Conservation (phyloP, 2,329 filamentous ascomycete genomes). For the Ceratocystis harringtonii region DNA sequence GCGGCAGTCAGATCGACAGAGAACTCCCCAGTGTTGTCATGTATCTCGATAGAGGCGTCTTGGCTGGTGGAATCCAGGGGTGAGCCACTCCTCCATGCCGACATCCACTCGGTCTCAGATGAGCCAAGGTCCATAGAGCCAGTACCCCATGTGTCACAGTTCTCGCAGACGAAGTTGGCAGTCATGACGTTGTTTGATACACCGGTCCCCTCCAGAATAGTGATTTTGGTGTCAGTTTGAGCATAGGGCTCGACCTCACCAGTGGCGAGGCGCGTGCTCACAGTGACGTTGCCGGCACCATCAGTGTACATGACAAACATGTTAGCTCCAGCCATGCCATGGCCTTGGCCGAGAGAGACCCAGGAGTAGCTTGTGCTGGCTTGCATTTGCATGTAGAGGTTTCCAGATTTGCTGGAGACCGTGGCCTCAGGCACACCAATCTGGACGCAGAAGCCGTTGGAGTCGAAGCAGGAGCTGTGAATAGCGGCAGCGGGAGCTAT, state of each 20-base stretch:
- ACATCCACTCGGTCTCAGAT: constrained; percentile 34
- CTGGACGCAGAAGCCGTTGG: constrained; percentile 35
- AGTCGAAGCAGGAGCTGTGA: constrained; percentile 28
- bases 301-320: constrained; percentile 50
- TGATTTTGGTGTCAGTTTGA: constrained; percentile 30
- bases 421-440: constrained; percentile 40
- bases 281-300: constrained; percentile 42
- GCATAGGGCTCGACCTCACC: constrained; percentile 36
- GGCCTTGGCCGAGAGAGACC: constrained; percentile 44
- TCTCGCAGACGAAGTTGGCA: constrained; percentile 43
- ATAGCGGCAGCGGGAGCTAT: constrained; percentile 5
- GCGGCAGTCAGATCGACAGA: constrained; percentile 35
- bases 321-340: constrained; percentile 38
- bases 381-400: constrained; percentile 46
- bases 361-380: constrained; percentile 39
- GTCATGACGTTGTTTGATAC: constrained; percentile 37
- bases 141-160: constrained; percentile 35
- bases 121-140: constrained; percentile 31
- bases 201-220: constrained; percentile 44
- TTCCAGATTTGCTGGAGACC: constrained; percentile 33
- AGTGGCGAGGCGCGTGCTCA: constrained; percentile 39
- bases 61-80: constrained; percentile 31
- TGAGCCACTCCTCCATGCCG: constrained; percentile 36
- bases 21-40: constrained; percentile 33
- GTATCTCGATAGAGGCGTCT: constrained; percentile 29